Percentiles rank a stretch among this genome's conserved stretches.
Evolutionary conservation across 495 filamentous ascomycete genomes (phyloP).

Genomic region (Talaromyces adpressus): DNA sequence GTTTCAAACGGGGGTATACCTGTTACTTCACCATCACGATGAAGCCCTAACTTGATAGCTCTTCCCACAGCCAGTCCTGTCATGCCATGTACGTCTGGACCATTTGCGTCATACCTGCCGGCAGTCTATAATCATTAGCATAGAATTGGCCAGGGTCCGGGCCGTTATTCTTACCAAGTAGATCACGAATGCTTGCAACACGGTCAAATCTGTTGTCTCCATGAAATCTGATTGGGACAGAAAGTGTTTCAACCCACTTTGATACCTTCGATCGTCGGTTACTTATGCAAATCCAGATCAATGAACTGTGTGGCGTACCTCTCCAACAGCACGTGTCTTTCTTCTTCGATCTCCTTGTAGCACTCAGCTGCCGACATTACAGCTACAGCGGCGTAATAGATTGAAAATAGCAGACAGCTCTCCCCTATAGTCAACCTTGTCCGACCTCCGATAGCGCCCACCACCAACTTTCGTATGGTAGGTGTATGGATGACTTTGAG

Average conservation of each 20-base stretch:
- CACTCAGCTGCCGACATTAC: conserved; percentile 41
- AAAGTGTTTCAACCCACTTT: conserved; percentile 62
- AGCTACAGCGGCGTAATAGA: conserved; percentile 64
- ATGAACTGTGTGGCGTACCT: conserved; percentile 19
- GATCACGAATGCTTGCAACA: conserved; percentile 64
- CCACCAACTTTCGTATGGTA: conserved; percentile 14
- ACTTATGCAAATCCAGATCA: not conserved
- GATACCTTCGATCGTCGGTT: conserved; percentile 34
- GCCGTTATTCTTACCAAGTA: conserved; percentile 39
- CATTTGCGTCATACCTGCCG: conserved; percentile 46
- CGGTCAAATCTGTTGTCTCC: conserved; percentile 54
- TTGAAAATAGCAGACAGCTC: conserved; percentile 63
- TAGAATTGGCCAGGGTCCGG: not conserved
- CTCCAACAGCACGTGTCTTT: conserved; percentile 29
- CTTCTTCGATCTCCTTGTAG: conserved; percentile 9
- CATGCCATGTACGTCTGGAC: conserved; percentile 45
- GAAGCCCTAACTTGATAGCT: conserved; percentile 60
- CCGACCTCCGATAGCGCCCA: conserved; percentile 5
- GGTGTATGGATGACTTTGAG: conserved; percentile 20
- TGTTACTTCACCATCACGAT: conserved; percentile 47
- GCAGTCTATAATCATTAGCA: conserved; percentile 19
- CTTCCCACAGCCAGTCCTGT: conserved; percentile 58
- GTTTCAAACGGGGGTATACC: conserved; percentile 61
- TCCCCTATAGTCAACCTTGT: conserved; percentile 14
- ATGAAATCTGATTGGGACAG: conserved; percentile 60